A percentile compares a stretch with the other conserved stretches of the same genome.
phyloP scores from a whole-genome alignment of 1,284 basidiomycete genomes.

The Laetiporus sulphureus region DNA sequence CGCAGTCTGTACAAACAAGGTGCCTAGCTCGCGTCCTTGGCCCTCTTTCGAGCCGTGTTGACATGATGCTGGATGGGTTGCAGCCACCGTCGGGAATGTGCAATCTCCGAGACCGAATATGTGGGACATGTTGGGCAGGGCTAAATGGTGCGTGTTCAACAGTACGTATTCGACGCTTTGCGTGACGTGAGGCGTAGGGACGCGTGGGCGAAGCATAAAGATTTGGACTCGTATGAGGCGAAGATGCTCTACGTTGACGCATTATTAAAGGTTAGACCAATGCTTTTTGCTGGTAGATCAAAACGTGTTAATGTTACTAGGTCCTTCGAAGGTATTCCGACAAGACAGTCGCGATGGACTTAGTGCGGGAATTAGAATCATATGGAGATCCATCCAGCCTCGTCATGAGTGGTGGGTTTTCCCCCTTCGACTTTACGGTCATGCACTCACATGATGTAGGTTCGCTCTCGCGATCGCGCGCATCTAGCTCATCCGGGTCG shows the following conservation, averaged over 20 bases:
- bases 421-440: background rate
- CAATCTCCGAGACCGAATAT: conserved; percentile 76
- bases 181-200: conserved; percentile 51
- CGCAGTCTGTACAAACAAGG: conserved; percentile 87
- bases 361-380: conserved; percentile 80
- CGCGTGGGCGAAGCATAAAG: conserved; percentile 90
- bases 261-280: conserved; percentile 61
- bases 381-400: conserved; percentile 69
- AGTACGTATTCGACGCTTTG: background rate
- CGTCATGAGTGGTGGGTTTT: conserved; percentile 57
- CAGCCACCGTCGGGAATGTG: conserved; percentile 88
- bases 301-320: conserved; percentile 32
- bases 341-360: conserved; percentile 68
- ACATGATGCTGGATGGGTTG: conserved; percentile 5
- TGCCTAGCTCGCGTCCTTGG: conserved; percentile 24
- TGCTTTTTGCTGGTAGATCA: background rate
- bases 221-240: conserved; percentile 72
- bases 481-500: conserved; percentile 57
- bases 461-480: conserved; percentile 39
- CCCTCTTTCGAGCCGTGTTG: background rate
- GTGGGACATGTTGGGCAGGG: conserved; percentile 89
- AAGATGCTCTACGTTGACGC: conserved; percentile 90
- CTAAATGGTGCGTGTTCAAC: conserved; percentile 71
- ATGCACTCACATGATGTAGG: conserved; percentile 27
- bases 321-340: conserved; percentile 81